A percentile compares a stretch with the other conserved stretches of the same genome.
Conservation (phyloP, 306 rosid genomes). For the Pyrus communis region DNA sequence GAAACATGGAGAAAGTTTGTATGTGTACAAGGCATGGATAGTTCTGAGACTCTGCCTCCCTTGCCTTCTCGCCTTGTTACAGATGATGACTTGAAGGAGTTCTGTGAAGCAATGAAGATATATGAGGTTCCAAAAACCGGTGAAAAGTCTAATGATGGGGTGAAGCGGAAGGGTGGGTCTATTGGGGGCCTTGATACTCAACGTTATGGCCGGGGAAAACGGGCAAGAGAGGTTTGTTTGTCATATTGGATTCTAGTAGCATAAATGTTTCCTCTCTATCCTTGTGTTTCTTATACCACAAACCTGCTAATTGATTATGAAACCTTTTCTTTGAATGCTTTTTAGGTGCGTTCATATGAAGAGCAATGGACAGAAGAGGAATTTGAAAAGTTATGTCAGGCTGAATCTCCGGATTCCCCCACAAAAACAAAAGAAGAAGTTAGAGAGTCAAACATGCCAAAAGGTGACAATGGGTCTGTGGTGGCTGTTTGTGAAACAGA, state of each 20-base stretch:
- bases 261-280: not conserved
- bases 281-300: not conserved
- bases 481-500: slow-evolving; percentile 35
- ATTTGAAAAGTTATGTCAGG: slow-evolving; percentile 94
- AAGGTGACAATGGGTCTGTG: slow-evolving; percentile 35
- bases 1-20: slow-evolving; percentile 69
- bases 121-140: slow-evolving; percentile 60
- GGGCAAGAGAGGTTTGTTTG: slow-evolving; percentile 91
- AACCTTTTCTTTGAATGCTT: slow-evolving; percentile 2
- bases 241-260: slow-evolving; percentile 5
- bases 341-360: slow-evolving; percentile 93
- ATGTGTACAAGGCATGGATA: slow-evolving; percentile 36
- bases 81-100: slow-evolving; percentile 75
- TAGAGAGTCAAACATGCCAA: slow-evolving; percentile 26
- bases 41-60: slow-evolving; percentile 44
- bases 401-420: slow-evolving; percentile 65
- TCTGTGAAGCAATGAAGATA: slow-evolving; percentile 82
- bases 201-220: slow-evolving; percentile 93
- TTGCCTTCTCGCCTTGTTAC: slow-evolving; percentile 89
- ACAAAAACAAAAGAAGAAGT: slow-evolving; percentile 43
- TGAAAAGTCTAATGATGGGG: slow-evolving; percentile 43
- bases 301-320: slow-evolving; percentile 2
- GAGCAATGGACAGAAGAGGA: slow-evolving; percentile 99
- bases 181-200: slow-evolving; percentile 79
- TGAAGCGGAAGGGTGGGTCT: slow-evolving; percentile 65